phyloP scores from a whole-genome alignment of 1,284 basidiomycete species.

The Phellopilus nigrolimitatus region DNA sequence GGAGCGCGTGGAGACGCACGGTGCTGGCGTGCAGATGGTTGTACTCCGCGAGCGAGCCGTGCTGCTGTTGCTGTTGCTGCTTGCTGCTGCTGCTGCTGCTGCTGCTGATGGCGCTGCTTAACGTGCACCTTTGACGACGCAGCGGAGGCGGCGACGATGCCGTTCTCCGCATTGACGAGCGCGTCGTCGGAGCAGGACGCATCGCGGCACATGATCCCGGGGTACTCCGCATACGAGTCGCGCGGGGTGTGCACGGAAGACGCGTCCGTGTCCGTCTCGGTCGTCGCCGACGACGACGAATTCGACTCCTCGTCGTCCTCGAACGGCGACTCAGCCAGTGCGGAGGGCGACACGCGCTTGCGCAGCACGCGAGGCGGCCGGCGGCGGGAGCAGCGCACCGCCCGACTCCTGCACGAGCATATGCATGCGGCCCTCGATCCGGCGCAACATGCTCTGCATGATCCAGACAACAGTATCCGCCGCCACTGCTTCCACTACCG shows the following conservation, averaged over 20 bases:
- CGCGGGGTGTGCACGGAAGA: conserved; percentile 54
- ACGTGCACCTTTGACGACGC: neutral
- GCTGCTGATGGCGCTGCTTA: neutral
- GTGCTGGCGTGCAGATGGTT: conserved; percentile 7
- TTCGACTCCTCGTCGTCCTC: conserved; percentile 28
- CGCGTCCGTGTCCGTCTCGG: conserved; percentile 39
- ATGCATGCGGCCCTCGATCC: conserved; percentile 43
- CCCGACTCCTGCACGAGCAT: conserved; percentile 39
- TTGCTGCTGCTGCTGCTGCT: neutral
- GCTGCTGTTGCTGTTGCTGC: neutral
- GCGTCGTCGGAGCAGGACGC: conserved; percentile 17
- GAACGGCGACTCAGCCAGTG: conserved; percentile 22
- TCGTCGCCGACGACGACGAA: neutral
- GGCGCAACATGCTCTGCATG: conserved; percentile 47
- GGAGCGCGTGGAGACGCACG: conserved; percentile 7
- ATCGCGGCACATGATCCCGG: conserved; percentile 18
- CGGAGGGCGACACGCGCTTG: conserved; percentile 5
- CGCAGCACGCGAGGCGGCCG: conserved; percentile 9
- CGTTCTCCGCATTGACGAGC: conserved; percentile 6
- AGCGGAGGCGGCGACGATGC: conserved; percentile 1
- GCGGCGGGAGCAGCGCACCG: conserved; percentile 17
- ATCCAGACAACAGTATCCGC: conserved; percentile 51
- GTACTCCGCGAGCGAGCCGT: conserved; percentile 12
- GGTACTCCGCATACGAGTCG: conserved; percentile 29
- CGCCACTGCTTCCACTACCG: conserved; percentile 32